These are phyloP conservation scores for Solioccasus polychromus DNA, from an alignment of 768 basidiomycete genomes.

Conservation along the genomic window DNA sequence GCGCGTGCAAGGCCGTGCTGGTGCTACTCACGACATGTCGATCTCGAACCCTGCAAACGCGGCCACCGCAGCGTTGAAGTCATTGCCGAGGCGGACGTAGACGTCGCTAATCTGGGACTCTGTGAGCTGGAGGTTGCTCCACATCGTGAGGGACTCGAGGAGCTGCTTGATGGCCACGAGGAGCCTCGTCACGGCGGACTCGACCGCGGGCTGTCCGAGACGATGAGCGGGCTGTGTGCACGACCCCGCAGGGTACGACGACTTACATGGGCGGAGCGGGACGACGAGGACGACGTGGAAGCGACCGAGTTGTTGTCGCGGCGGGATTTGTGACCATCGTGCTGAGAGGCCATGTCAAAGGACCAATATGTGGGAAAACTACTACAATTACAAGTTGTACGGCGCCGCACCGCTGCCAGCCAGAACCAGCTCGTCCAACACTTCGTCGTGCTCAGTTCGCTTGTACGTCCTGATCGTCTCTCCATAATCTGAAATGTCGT, in stretches of 20 bases:
- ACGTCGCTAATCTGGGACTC: constrained; percentile 91
- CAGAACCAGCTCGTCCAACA: constrained; percentile 63
- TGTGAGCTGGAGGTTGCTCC: constrained; percentile 70
- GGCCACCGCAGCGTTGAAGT: constrained; percentile 91
- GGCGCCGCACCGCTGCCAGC: constrained; percentile 48
- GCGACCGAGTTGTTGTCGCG: constrained; percentile 53
- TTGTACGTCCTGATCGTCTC: constrained; percentile 92
- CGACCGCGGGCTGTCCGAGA: constrained; percentile 64
- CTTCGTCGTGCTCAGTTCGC: constrained; percentile 66
- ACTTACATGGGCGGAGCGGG: constrained; percentile 29
- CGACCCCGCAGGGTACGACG: no score
- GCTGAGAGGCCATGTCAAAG: constrained; percentile 3
- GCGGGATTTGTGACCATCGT: constrained; percentile 42
- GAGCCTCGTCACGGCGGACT: constrained; percentile 87
- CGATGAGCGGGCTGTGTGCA: constrained; percentile 4
- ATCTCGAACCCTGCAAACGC: constrained; percentile 86
- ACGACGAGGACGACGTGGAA: constrained; percentile 35
- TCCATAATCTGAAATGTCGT: constrained; percentile 83
- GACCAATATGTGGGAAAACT: neutral
- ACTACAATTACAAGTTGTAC: constrained; percentile 12
- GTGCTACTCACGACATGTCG: constrained; percentile 78
- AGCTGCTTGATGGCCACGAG: constrained; percentile 94
- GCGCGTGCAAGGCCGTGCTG: constrained; percentile 3
- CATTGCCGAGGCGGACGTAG: constrained; percentile 94
- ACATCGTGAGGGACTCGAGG: constrained; percentile 84